Evolutionary conservation across 192 early-diverging fungal genomes (phyloP).

Genomic region (Oehlia diaphana): DNA sequence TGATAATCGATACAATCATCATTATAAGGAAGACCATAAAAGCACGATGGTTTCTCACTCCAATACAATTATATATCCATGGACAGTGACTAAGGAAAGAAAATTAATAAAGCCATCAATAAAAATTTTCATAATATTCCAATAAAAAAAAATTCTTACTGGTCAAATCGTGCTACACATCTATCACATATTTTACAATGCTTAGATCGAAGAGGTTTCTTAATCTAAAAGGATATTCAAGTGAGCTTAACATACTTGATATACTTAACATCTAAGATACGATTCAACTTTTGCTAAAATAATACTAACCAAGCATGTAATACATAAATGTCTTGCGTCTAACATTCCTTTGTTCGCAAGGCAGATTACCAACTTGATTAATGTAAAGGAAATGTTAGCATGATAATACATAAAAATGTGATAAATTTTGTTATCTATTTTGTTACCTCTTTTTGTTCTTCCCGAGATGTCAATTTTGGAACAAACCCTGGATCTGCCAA

Average conservation of each 20-base stretch:
- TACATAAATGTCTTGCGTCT: conserved; percentile 81
- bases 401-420: background rate
- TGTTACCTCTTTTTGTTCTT: conserved; percentile 42
- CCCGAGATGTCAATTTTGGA: conserved; percentile 46
- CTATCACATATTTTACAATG: conserved; percentile 92
- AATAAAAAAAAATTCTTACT: conserved; percentile 49
- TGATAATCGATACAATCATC: conserved; percentile 59
- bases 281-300: conserved; percentile 1
- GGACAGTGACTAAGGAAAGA: conserved; percentile 76
- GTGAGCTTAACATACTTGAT: background rate
- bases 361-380: conserved; percentile 46
- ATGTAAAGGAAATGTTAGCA: background rate
- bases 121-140: background rate
- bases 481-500: conserved; percentile 81
- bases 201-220: conserved; percentile 87
- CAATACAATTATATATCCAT: conserved; percentile 97
- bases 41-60: conserved; percentile 80
- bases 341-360: conserved; percentile 70
- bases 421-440: background rate
- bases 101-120: background rate
- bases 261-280: background rate
- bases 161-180: conserved; percentile 93
- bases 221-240: conserved; percentile 46
- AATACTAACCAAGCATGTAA: conserved; percentile 69
- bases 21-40: conserved; percentile 81